Conservation (phyloP, 768 basidiomycete species). For the Nevesoporus exiguus region DNA sequence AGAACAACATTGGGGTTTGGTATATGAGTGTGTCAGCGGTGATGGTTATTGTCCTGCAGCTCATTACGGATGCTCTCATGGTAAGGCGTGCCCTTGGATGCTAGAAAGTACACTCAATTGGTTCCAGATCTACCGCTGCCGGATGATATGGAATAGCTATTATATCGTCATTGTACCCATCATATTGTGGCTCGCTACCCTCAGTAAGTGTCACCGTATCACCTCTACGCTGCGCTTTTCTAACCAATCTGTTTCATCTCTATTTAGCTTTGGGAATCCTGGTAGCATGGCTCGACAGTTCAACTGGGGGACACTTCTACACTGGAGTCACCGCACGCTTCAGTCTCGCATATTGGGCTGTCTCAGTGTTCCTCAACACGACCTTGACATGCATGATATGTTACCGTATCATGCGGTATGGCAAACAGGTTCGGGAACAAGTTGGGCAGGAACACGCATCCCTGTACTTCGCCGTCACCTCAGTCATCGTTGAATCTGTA, state of each 20-base stretch:
- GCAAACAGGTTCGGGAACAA: background rate
- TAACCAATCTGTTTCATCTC: too few species aligned
- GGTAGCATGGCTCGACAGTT: slow-evolving; percentile 4
- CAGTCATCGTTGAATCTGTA: too few species aligned
- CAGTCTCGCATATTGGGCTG: slow-evolving; percentile 14
- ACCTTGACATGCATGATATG: too few species aligned
- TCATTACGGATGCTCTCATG: slow-evolving; percentile 35
- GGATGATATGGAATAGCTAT: too few species aligned
- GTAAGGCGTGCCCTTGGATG: background rate
- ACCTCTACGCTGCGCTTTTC: too few species aligned
- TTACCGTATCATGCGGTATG: slow-evolving; percentile 16
- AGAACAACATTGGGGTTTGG: slow-evolving; percentile 22
- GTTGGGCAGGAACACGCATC: slow-evolving; percentile 18
- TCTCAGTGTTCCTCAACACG: slow-evolving; percentile 17
- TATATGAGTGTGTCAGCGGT: slow-evolving; percentile 27
- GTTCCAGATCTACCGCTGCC: too few species aligned
- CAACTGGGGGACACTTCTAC: slow-evolving; percentile 18
- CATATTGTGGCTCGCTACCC: too few species aligned
- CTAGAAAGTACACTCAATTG: too few species aligned
- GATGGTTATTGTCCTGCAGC: slow-evolving; percentile 28
- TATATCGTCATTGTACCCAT: too few species aligned
- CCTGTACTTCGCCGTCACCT: slow-evolving; percentile 14
- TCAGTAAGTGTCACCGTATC: too few species aligned
- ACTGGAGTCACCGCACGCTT: slow-evolving; percentile 6
- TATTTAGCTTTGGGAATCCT: slow-evolving; percentile 18